Base-by-base conservation (phyloP, 768 basidiomycete genomes). In the Trametes cubensis region DNA sequence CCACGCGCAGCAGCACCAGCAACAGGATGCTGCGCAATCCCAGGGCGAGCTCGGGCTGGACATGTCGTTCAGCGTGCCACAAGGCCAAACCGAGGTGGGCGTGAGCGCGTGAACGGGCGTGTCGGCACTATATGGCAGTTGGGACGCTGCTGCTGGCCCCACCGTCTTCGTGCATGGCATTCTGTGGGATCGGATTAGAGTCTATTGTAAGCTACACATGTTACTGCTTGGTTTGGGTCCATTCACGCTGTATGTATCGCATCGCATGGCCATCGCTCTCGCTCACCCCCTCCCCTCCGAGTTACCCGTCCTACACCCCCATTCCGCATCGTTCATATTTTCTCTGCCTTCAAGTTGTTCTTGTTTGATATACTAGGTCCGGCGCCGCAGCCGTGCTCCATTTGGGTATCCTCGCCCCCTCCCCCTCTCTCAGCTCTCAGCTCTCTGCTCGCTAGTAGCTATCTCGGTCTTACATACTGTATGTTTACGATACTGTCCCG, bases 1-100 rank as follows among this genome's bases (percentile, higher is more conserved):
- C 25, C 53, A 62, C 17, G 47, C 64, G 51, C 70, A 67, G 62
- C 57, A 70, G 28, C 64, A 64, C 30, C 64, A 70, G 53, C 62
- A 60, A 21, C 61, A 62, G 40, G 60, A 66, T 42, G 44, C 21
- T 4, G 34, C 21, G n/a, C 58, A 58, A 56, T 21, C 41, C 44
- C 26, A 30, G 15, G 56, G 51, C 15, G 52, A 56, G 25, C 48
- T 58, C 14, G 42, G 44, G 28, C 45, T 65, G 15, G 54, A 56
- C 20, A 48, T 48, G 21, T 34, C 60, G 25, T 30, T 61, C 44
- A 34, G 25, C 52, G 18, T 21, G 13, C 40, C 48, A 30, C 63
- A 64, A 40, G 46, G 49, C n/a, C 45, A 54, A 39, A 47, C 55
- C 7, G 34, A 54, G 41, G 57, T 53, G 18, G 57, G 48, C 42